Base-by-base conservation (phyloP, 2,329 filamentous ascomycete species). In the Clarireedia homoeocarpa region DNA sequence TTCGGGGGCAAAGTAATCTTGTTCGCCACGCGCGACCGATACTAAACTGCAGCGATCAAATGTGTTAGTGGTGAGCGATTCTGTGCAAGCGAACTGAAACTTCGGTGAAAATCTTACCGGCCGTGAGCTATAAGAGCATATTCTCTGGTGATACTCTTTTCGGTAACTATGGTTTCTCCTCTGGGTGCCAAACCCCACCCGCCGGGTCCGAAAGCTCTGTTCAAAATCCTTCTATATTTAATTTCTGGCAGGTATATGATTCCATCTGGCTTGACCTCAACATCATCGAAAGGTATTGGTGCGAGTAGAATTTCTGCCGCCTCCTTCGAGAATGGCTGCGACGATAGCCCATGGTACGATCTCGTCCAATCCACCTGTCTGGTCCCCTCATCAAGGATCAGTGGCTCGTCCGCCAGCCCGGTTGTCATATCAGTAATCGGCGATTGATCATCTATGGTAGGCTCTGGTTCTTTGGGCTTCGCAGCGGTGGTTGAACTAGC, bases 191-290 rank as follows among this genome's bases (percentile, higher is more conserved):
- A 75, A 0, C 94, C 94, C 94, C 94, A 99, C 6, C 88, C 94
- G 53, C 95, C 94, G 0, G 94, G 94, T 0, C 94, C 92, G 73
- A 99, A 99, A 0, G 91, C 90, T 66, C 79, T 77, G 71, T 97
- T 96, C 66, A 99, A 73, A 61, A 95, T 92, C 61, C 92, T 78
- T 46, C 94, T 78, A 74, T 99, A 99, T 75, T 97, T 96, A 77
- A 99, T 97, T 78, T 99, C 94, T 12, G 94, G 94, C 57, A 99
- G 77, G 71, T 97, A 99, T 58, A 97, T 77, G 64, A 99, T 92
- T 36, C 94, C 94, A 74, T 99, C 94, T 34, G 94, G 92, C 76
- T 99, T 99, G 69, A 99, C 87, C 76, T 99, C 94, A 55, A 99
- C 85, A 72, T 97, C 92, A 48, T 85, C 79, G 0, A 80, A 74